phyloP scores from a whole-genome alignment of 192 early-diverging fungal species.

The Linnemannia schmuckeri region DNA sequence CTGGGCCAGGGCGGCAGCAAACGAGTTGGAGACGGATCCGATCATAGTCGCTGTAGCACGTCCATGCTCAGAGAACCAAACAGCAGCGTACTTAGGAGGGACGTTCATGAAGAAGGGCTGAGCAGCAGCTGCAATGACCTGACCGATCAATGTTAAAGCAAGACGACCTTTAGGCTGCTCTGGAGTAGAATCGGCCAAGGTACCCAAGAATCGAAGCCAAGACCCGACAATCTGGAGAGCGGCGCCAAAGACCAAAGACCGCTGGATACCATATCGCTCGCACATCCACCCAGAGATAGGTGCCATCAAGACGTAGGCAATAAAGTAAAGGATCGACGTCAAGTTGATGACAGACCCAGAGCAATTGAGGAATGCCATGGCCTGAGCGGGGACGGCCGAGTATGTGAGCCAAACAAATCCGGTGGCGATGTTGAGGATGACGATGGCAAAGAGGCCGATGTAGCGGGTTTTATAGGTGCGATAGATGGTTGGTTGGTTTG shows the following conservation, averaged over 20 bases:
- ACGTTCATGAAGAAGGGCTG: conserved; percentile 66
- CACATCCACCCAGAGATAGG: conserved; percentile 57
- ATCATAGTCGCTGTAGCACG: conserved; percentile 61
- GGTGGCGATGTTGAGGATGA: conserved; percentile 56
- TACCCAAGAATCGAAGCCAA: conserved; percentile 59
- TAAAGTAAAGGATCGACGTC: conserved; percentile 55
- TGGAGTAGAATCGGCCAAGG: conserved; percentile 37
- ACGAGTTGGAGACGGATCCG: conserved; percentile 54
- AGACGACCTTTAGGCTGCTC: conserved; percentile 25
- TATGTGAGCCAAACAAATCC: conserved; percentile 61
- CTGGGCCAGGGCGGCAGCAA: conserved; percentile 63
- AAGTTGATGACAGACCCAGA: conserved; percentile 44
- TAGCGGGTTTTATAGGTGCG: conserved; percentile 57
- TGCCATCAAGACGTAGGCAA: conserved; percentile 55
- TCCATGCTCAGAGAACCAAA: conserved; percentile 62
- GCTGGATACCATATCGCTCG: conserved; percentile 46
- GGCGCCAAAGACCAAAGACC: conserved; percentile 55
- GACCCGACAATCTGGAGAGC: conserved; percentile 53
- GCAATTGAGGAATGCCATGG: conserved; percentile 44
- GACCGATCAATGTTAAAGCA: conserved; percentile 58
- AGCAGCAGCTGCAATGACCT: conserved; percentile 58
- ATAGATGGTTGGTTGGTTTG: conserved; percentile 20
- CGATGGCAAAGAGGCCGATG: conserved; percentile 57
- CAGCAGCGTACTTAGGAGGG: conserved; percentile 63
- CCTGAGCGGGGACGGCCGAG: conserved; percentile 48